Evolutionary conservation across 2,329 filamentous ascomycete genomes (phyloP), one percentile per base, ranked within the genome.

Genomic region (Arthrobotrys sphaeroides): DNA sequence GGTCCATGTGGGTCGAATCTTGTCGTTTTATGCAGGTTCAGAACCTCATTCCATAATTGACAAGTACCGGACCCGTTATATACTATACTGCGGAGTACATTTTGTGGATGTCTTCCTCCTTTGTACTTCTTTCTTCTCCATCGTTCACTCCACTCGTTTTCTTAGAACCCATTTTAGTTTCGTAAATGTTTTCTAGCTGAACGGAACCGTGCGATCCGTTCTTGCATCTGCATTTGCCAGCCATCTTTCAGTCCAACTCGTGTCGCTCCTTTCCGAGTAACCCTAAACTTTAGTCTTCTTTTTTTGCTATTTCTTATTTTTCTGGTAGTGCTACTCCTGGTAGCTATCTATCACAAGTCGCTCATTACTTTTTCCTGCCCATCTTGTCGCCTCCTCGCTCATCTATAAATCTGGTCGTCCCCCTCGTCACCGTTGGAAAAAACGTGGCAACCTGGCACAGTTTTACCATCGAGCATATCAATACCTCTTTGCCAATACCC

Each of bases 391-490:
- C 59, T 47, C 62, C 62, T 47, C 64, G n/a, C 47, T 65, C 47
- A 69, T 28, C 38, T 75, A 75, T 75, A 75, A 75, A 75, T 64
- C 38, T 28, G 20, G 72, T 26, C 57, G 36, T 75, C 72, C 72
- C 67, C 70, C 72, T 75, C 72, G 72, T 75, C 64, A 24, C 72
- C 72, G 57, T 75, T 75, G 28, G 16, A 57, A 73, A 70, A 74
- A 75, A 75, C 72, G 72, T 75, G 72, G 72, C 72, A 75, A 75
- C 72, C 72, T 75, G 72, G 72, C 72, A 75, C 47, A 65, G 72
- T 28, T 69, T 57, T 64, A 62, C 43, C 26, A 65, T 75, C 72
- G 72, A 69, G 72, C 72, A 65, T 59, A 55, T 62, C 72, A 60
- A 64, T 43, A 24, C 51, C 47, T 66, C 49, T 38, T 43, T 55